Base-by-base conservation (phyloP, 75 land plant genomes). In the Adiantum capillusveneris region DNA sequence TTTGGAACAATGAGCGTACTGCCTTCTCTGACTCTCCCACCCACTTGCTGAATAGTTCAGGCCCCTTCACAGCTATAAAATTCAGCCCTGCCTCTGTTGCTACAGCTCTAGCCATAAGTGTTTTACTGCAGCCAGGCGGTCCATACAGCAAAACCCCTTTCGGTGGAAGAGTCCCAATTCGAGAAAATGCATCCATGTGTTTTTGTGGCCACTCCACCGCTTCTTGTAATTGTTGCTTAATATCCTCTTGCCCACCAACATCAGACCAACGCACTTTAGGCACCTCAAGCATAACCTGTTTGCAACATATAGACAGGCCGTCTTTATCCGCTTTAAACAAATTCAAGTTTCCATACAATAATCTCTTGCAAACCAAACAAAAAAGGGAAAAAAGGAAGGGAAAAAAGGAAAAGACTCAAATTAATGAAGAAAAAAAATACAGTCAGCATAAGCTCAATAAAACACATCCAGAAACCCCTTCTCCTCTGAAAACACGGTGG, bases 1-100 rank as follows among this genome's bases (percentile, higher is more conserved):
- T 84, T 25, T 78, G 83, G 84, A 95, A 95, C 28, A 95, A 63
- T 26, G 84, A 60, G 30, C 60, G 79, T 6, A 95, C 90, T 29
- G 97, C 93, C 75, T 95, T 95, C 59, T 95, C 99, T 18, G 97
- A 87, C 64, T 95, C 99, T 28, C 99, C 99, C 39, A 95, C 97
- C 97, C 97, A 95, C 62, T 95, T 95, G 69, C 93, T 91, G 56
- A 84, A 84, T 55, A 95, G 82, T 53, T 95, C 97, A 29, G 99
- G 99, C 1, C 99, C 99, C 65, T 90, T 95, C 17, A 95, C 97
- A 20, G 97, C 84, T 45, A 90, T 83, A 48, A 95, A 95, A 65
- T 95, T 95, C 20, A 90, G 63, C 6, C 83, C 79, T 42, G 97
- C 79, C 61, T 95, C 96, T 52, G 88, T 82, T 53, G 99, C 99